Base-by-base conservation (phyloP, 345 rosid genomes). In the Psidium guajava region DNA sequence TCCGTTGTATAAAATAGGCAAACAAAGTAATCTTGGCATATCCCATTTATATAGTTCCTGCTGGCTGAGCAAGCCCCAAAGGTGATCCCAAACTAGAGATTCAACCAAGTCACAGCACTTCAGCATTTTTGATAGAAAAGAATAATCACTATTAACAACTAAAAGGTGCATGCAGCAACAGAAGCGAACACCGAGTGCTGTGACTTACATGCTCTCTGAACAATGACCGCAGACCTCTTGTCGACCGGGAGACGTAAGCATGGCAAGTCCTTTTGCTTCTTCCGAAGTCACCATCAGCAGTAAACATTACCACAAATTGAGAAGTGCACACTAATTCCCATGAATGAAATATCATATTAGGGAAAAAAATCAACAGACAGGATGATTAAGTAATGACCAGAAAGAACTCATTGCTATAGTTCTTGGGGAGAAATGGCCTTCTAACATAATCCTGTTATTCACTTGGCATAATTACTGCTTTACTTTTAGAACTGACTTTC, bases 281-380 rank as follows among this genome's bases (percentile, higher is more conserved):
- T 90, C 89, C 92, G 21, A 88, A 87, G 85, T 89, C 91, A 85
- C 85, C 88, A 88, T 89, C 82, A 77, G 87, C 90, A 74, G 90
- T 92, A 87, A 97, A 96, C 98, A 97, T 93, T 89, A 92, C 98
- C 88, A 96, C 95, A 88, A 96, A 97, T 87, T 97, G 93, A 69
- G 98, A 91, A 88, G 98, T 92, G 77, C 96, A 95, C 56, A 93
- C 99, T 97, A 88, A 53, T 83, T 82, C 64, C 59, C 10, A 40
- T 50, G 74, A 75, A 69, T 25, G 47, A 85, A 87, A 85, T 18
- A 85, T 40, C 55, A 88, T 27, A 84, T 86, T 49, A 88, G 74
- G 55, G 50, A 82, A 51, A 54, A 42, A 64, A 36, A 69, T 36
- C 80, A 36, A 18, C 80, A 36, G 42, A 36, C 47, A 36, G 80